Evolutionary conservation across 495 filamentous ascomycete genomes (phyloP), one percentile per base, ranked within the genome.

Genomic region (Talaromyces thailandensis): DNA sequence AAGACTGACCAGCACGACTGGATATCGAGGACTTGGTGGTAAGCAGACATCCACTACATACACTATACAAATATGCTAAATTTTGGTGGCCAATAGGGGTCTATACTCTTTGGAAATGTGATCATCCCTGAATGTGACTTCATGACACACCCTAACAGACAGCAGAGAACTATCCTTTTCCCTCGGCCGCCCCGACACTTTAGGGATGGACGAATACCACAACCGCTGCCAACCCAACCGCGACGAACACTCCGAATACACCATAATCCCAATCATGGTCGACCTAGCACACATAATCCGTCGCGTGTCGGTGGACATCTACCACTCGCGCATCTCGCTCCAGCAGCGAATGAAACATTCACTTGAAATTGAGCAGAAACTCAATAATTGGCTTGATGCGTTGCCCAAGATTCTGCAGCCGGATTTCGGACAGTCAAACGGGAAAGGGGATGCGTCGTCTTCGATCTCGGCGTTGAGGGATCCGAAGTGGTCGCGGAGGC

Each of bases 161-260:
- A 4, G 3, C 23, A 77, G 75, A 61, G 75, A 77, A 65, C 75
- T 77, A 73, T 73, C 71, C 62, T 77, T 77, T 43, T 75, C 73
- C 14, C 68, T 75, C 25, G 75, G 75, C 25, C 71, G 75, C 25
- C 73, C 75, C 1, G 75, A 77, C 58, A 77, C 75, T 0, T 66
- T 77, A 9, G 75, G 75, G 52, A 75, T 77, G 70, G 73, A 77
- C 40, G 75, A 77, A 64, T 77, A 76, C 52, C 75, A 77, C 58
- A 76, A 76, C 40, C 69, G 75, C 48, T 68, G 71, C 16, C 71
- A 75, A 18, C 75, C 75, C 6, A 66, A 69, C 7, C 66, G 75
- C 37, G 73, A 77, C 62, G 67, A 74, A 56, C 23, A 25, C 23
- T 68, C 73, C 1, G 73, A 77, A 61, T 74, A 71, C 61, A 71